These are phyloP conservation scores for Chamaenerion angustifolium DNA, from an alignment of 345 rosid genomes.

Conservation along the genomic window DNA sequence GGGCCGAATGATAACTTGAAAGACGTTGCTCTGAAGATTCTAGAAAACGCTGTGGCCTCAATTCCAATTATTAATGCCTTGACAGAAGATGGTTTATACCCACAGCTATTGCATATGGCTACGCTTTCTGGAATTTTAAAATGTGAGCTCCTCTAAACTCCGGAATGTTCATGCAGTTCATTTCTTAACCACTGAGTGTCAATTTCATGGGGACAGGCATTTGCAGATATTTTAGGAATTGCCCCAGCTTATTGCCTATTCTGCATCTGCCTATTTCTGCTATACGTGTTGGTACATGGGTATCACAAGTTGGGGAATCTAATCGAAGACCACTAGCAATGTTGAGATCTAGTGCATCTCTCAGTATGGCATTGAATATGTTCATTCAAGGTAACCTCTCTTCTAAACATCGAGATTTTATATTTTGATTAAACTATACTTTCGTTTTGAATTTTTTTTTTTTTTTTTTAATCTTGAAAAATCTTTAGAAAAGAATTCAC, in stretches of 20 bases:
- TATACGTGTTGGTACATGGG: constrained; percentile 82
- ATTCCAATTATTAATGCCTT: constrained; percentile 57
- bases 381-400: constrained; percentile 39
- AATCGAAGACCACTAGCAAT: constrained; percentile 38
- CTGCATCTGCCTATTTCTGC: constrained; percentile 76
- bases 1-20: constrained; percentile 80
- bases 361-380: constrained; percentile 46
- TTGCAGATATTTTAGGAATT: constrained; percentile 84
- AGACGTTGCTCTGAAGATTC: constrained; percentile 68
- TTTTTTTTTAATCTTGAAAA: neutral
- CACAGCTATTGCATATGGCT: constrained; percentile 83
- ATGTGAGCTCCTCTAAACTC: constrained; percentile 27
- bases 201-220: constrained; percentile 43
- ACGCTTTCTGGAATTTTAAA: constrained; percentile 84
- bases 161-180: too few relatives aligned
- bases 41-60: constrained; percentile 63
- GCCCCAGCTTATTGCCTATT: constrained; percentile 72
- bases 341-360: constrained; percentile 49
- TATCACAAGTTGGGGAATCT: constrained; percentile 72
- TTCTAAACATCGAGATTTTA: neutral
- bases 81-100: constrained; percentile 39
- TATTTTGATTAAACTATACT: neutral
- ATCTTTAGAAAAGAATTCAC: neutral
- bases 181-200: neutral
- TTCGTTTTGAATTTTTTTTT: too few relatives aligned